phyloP scores from a whole-genome alignment of 257 asterid genomes.

The Misopates orontium region DNA sequence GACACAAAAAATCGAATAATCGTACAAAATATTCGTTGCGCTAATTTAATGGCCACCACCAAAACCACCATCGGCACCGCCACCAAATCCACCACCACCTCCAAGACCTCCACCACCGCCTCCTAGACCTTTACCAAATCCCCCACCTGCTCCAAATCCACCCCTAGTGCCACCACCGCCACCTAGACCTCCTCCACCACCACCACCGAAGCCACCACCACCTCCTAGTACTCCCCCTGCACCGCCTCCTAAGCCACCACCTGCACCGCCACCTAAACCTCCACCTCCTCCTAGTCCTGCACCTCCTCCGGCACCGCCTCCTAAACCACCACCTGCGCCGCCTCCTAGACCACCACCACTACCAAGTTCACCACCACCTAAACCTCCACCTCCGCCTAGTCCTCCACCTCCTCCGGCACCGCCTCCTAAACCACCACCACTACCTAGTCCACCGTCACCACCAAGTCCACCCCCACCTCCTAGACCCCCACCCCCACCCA shows the following conservation, averaged over 20 bases:
- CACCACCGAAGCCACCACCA: slow-evolving; percentile 31
- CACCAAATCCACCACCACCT: slow-evolving; percentile 25
- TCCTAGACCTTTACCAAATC: slow-evolving; percentile 22
- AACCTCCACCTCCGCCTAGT: too few species aligned
- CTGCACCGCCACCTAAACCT: too few species aligned
- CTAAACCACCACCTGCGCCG: slow-evolving; percentile 26
- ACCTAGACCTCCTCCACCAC: slow-evolving; percentile 36
- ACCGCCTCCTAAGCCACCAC: too few species aligned
- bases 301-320: too few species aligned
- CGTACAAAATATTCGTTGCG: background rate
- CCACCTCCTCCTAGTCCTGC: slow-evolving; percentile 42
- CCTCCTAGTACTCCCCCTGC: too few species aligned
- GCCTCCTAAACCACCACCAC: too few species aligned
- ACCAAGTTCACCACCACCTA: slow-evolving; percentile 25
- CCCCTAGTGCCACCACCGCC: slow-evolving; percentile 32
- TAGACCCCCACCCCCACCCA: slow-evolving; percentile 33
- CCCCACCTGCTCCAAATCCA: slow-evolving; percentile 21
- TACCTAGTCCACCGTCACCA: too few species aligned
- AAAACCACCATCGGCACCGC: slow-evolving; percentile 18
- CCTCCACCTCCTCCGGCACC: too few species aligned
- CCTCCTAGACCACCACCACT: background rate
- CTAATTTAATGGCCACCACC: slow-evolving; percentile 22
- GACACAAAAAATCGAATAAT: too few species aligned
- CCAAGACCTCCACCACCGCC: slow-evolving; percentile 20
- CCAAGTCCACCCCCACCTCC: too few species aligned